Percentiles rank a stretch among this genome's conserved stretches.
Evolutionary conservation across 345 rosid genomes (phyloP).

Genomic region (Lenwebbia sp.): DNA sequence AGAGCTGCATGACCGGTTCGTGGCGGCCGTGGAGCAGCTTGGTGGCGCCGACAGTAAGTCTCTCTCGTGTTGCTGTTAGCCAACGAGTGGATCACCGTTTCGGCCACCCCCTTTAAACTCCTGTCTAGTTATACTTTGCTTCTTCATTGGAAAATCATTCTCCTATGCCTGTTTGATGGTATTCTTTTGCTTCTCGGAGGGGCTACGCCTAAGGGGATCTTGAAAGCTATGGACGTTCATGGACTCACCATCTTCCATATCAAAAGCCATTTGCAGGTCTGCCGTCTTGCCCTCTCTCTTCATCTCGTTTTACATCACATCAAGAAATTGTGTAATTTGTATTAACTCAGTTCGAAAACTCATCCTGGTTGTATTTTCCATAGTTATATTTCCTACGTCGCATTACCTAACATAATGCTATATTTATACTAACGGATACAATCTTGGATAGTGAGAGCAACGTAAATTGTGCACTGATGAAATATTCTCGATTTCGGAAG

Average conservation of each 20-base stretch:
- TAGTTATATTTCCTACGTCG: neutral
- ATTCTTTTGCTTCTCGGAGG: conserved; percentile 13
- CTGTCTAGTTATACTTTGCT: neutral
- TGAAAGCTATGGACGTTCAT: conserved; percentile 37
- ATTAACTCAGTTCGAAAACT: neutral
- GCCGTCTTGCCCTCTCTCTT: neutral
- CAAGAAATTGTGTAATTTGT: neutral
- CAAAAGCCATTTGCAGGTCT: conserved; percentile 73
- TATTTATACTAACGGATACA: neutral
- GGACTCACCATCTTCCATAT: conserved; percentile 58
- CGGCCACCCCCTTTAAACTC: neutral
- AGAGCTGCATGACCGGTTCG: conserved; percentile 9
- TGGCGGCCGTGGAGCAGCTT: conserved; percentile 2
- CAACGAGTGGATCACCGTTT: neutral
- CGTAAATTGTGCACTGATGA: neutral
- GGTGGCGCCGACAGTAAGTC: conserved; percentile 14
- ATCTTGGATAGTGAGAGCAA: neutral
- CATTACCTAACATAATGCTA: too few species aligned
- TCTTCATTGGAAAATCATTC: neutral
- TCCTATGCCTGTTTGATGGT: neutral
- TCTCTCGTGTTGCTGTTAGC: neutral
- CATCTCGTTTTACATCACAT: neutral
- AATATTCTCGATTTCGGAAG: neutral
- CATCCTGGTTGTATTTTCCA: neutral
- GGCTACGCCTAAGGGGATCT: conserved; percentile 56